Evolutionary conservation across 768 basidiomycete species (phyloP).

Genomic region (Strobilomyces confusus): DNA sequence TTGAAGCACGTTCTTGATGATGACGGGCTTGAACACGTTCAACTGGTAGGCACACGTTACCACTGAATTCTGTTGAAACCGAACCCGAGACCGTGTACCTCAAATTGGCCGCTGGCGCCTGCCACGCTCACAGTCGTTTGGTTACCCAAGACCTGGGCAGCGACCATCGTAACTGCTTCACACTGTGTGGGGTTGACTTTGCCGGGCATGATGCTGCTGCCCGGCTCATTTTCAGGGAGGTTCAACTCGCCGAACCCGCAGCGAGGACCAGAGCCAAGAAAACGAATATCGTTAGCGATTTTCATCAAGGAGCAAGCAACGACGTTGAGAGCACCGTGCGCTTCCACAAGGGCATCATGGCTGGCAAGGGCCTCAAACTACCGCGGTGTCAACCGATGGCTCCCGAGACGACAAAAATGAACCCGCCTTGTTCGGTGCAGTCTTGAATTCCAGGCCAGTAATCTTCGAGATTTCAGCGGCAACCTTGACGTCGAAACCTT

Average conservation of each 20-base stretch:
- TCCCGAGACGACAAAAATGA: neutral
- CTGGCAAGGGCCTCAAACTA: conserved; percentile 97
- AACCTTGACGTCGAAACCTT: conserved; percentile 93
- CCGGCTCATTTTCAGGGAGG: conserved; percentile 97
- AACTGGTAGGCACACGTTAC: conserved; percentile 45
- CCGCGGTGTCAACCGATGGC: conserved; percentile 4
- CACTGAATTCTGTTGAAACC: conserved; percentile 3
- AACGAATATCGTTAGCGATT: conserved; percentile 98
- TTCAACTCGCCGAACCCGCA: conserved; percentile 95
- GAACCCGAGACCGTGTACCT: conserved; percentile 49
- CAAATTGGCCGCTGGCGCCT: conserved; percentile 94
- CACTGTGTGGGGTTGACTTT: conserved; percentile 99
- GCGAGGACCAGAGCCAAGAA: conserved; percentile 94
- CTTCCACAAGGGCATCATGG: conserved; percentile 98
- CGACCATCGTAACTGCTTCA: conserved; percentile 98
- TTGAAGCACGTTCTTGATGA: conserved; percentile 96
- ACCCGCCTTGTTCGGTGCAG: conserved; percentile 93
- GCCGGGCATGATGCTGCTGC: conserved; percentile 99
- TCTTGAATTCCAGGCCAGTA: conserved; percentile 88
- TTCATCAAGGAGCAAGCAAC: conserved; percentile 98
- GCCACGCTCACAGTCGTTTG: conserved; percentile 90
- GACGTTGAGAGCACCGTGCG: conserved; percentile 94
- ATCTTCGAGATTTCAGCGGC: conserved; percentile 89
- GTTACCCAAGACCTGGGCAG: conserved; percentile 98
- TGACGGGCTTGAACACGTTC: conserved; percentile 99